These are phyloP conservation scores for Epicoccum sorghinum DNA, from an alignment of 2,329 filamentous ascomycete species.

Conservation along the genomic window DNA sequence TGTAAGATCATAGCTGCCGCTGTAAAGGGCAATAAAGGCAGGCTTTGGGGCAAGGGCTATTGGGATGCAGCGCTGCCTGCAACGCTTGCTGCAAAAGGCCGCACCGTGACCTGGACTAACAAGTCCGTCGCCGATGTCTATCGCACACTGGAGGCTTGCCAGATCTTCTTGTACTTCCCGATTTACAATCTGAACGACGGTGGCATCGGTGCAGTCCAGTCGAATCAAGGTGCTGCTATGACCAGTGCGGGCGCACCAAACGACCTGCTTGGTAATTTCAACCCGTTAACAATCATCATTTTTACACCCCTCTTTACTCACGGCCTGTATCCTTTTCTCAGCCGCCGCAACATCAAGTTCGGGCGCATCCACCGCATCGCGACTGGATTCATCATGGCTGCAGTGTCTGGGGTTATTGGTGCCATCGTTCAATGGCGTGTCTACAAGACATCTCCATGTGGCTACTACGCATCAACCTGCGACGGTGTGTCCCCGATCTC, in stretches of 20 bases:
- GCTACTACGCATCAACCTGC: constrained; percentile 49
- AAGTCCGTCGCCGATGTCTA: constrained; percentile 17
- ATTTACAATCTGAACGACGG: constrained; percentile 47
- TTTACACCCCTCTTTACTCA: constrained; percentile 56
- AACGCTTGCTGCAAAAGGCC: constrained; percentile 16
- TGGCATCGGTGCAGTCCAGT: constrained; percentile 59
- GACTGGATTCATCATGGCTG: constrained; percentile 59
- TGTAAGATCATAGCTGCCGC: constrained; percentile 44
- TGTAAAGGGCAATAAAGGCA: constrained; percentile 43
- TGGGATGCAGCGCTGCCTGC: constrained; percentile 46
- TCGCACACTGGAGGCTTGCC: constrained; percentile 38
- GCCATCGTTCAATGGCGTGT: constrained; percentile 53
- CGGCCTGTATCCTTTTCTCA: constrained; percentile 55
- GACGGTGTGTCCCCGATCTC: constrained; percentile 48
- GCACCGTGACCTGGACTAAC: constrained; percentile 36
- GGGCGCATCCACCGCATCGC: constrained; percentile 59
- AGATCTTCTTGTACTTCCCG: constrained; percentile 37
- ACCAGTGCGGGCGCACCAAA: constrained; percentile 18
- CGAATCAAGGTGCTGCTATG: constrained; percentile 48
- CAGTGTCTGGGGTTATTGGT: constrained; percentile 49
- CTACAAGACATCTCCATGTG: constrained; percentile 56
- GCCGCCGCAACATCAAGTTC: constrained; percentile 52
- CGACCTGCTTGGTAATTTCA: constrained; percentile 17
- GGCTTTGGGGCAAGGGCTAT: constrained; percentile 40
- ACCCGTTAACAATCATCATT: constrained; percentile 17